These are phyloP conservation scores for Lasiodiplodia theobromae DNA, from an alignment of 2,329 filamentous ascomycete species.

Conservation along the genomic window DNA sequence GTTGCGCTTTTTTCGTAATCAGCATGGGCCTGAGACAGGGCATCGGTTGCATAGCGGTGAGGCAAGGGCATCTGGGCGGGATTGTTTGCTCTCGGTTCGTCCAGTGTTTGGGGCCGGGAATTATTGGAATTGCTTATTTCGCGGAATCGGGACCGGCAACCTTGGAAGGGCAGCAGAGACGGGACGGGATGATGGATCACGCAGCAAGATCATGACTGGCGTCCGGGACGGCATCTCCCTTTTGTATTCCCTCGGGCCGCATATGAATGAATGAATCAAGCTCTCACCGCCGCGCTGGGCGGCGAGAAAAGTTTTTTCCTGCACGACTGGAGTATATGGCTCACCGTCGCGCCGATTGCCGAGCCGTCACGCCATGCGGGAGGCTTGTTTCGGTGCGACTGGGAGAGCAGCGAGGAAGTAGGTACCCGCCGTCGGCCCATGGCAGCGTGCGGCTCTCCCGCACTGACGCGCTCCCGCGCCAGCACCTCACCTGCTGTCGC, in stretches of 20 bases:
- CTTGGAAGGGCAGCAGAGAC: constrained; percentile 7
- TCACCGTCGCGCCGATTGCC: constrained; percentile 16
- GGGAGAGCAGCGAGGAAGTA: constrained; percentile 9
- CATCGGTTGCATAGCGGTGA: constrained; percentile 26
- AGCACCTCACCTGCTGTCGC: background rate
- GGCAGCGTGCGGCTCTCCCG: constrained; percentile 13
- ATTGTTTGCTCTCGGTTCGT: constrained; percentile 22
- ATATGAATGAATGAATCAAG: constrained; percentile 29
- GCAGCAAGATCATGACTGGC: constrained; percentile 21
- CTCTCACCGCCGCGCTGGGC: constrained; percentile 9
- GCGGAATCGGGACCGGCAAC: constrained; percentile 24
- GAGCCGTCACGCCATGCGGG: constrained; percentile 21
- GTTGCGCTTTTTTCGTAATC: constrained; percentile 10
- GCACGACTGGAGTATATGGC: constrained; percentile 2
- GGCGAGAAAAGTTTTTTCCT: background rate
- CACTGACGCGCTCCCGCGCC: background rate
- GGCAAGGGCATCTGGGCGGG: constrained; percentile 17
- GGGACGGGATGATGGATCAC: constrained; percentile 23
- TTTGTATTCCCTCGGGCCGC: constrained; percentile 29
- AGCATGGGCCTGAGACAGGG: constrained; percentile 17
- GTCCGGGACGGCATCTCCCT: constrained; percentile 25
- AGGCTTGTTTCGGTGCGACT: constrained; percentile 3
- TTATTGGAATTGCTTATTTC: constrained; percentile 25
- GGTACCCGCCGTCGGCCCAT: constrained; percentile 20
- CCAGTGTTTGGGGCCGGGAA: background rate